Evolutionary conservation across 129 eudicot genomes (phyloP), one percentile per base, ranked within the genome.

Genomic region (Arctium lappa): DNA sequence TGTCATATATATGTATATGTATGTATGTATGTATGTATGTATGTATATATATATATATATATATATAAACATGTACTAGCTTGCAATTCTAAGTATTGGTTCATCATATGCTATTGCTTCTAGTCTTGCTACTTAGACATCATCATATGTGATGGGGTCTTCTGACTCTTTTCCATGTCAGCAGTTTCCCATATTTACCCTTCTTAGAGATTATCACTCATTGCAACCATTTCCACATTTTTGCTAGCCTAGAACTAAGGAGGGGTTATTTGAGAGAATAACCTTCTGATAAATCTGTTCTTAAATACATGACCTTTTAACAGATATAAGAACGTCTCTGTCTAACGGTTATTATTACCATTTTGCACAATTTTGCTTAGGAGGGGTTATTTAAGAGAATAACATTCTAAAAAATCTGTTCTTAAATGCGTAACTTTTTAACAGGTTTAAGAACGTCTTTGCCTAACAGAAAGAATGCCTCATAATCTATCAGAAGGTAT

Each of bases 11-110:
- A 7, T 7, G 8, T 5, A 1, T 42, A 8, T 42, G 7, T 42
- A 8, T 8, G 8, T 15, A 9, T 44, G 2, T 40, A 40, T 40
- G 4, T 37, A n/a, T n/a, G 27, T 33, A 33, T 33, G 3, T 33
- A 33, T 33, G 3, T 33, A 33, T 33, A 33, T 33, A 33, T 33
- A 33, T 33, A 33, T 33, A 33, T 33, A 33, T 33, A 33, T 33
- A 33, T 33, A 33, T 60, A 80, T 72, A 31, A 6, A 88, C 86
- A 88, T 89, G 92, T 95, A 92, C 85, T 91, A 92, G 92, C 85
- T 92, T 79, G 87, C 94, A 70, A 86, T 88, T 88, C 92, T 88
- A 76, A 88, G 83, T 79, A 86, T 88, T 79, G 88, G 94, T 74
- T 84, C 87, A n/a, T 70, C 92, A 93, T 91, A 85, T 39, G 53